These are phyloP conservation scores for Ascobolus immersus DNA, from an alignment of 495 filamentous ascomycete species.

Conservation along the genomic window DNA sequence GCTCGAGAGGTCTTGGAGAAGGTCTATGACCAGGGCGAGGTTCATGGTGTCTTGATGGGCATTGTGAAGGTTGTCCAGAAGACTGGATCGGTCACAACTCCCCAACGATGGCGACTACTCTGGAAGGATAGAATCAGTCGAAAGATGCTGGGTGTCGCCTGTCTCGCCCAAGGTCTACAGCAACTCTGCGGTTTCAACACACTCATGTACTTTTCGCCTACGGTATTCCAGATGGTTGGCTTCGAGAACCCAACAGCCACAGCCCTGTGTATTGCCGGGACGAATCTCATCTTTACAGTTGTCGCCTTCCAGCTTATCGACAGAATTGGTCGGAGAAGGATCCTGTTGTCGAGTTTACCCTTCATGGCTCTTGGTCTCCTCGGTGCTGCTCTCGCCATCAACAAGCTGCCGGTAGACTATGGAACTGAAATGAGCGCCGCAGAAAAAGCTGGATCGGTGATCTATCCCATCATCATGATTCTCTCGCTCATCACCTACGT, in stretches of 20 bases:
- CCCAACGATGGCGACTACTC: conserved; percentile 27
- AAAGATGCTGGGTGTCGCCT: conserved; percentile 58
- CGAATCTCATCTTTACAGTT: conserved; percentile 62
- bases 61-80: conserved; percentile 37
- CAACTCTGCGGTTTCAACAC: conserved; percentile 83
- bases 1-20: conserved; percentile 37
- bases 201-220: conserved; percentile 88
- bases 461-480: conserved; percentile 26
- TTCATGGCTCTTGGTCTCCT: conserved; percentile 54
- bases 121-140: conserved; percentile 37
- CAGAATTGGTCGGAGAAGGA: conserved; percentile 50
- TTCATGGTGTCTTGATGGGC: conserved; percentile 24
- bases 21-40: conserved; percentile 32
- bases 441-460: too few species aligned
- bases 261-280: conserved; percentile 53
- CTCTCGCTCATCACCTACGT: conserved; percentile 64
- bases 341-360: conserved; percentile 61
- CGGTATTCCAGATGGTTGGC: conserved; percentile 57
- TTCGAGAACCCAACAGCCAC: conserved; percentile 62
- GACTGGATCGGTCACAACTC: conserved; percentile 13
- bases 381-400: conserved; percentile 40
- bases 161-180: conserved; percentile 65
- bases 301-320: conserved; percentile 58
- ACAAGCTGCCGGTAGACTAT: conserved; percentile 28
- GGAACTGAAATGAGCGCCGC: conserved; percentile 15